Evolutionary conservation across 805 yeast genomes (phyloP).

Genomic region (Debaryomyces hansenii): DNA sequence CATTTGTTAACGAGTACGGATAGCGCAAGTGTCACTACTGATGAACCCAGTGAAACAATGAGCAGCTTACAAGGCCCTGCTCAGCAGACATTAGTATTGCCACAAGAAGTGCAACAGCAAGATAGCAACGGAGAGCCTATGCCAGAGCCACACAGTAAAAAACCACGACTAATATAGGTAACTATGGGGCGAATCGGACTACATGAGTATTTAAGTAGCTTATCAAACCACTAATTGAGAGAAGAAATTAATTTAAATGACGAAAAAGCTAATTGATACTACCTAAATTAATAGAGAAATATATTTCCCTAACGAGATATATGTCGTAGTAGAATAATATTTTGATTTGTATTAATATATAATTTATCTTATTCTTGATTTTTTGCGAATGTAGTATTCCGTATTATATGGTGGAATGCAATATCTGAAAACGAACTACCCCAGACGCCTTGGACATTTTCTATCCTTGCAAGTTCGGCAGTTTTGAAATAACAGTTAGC

Average conservation of each 20-base stretch:
- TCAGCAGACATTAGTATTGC: constrained; percentile 8
- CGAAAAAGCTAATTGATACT: no score
- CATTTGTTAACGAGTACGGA: constrained; percentile 49
- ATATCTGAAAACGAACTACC: constrained; percentile 54
- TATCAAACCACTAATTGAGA: no score
- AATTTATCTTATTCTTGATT: not conserved
- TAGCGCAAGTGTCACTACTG: constrained; percentile 1
- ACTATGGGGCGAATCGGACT: not conserved
- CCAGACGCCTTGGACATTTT: constrained; percentile 40
- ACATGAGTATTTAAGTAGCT: no score
- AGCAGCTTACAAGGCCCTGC: constrained; percentile 7
- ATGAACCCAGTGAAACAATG: not conserved
- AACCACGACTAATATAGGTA: constrained; percentile 17
- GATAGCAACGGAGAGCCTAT: not conserved
- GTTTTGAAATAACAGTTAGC: constrained; percentile 30
- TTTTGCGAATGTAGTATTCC: not conserved
- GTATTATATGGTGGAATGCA: constrained; percentile 36
- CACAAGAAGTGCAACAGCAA: constrained; percentile 7
- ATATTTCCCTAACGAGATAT: not conserved
- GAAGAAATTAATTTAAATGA: no score
- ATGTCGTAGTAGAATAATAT: not conserved
- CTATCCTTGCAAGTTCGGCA: constrained; percentile 18
- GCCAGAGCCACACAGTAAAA: constrained; percentile 17
- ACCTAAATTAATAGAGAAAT: not conserved
- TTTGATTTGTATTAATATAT: not conserved